Evolutionary conservation across 306 rosid species (phyloP).

Genomic region (Corylus avellana): DNA sequence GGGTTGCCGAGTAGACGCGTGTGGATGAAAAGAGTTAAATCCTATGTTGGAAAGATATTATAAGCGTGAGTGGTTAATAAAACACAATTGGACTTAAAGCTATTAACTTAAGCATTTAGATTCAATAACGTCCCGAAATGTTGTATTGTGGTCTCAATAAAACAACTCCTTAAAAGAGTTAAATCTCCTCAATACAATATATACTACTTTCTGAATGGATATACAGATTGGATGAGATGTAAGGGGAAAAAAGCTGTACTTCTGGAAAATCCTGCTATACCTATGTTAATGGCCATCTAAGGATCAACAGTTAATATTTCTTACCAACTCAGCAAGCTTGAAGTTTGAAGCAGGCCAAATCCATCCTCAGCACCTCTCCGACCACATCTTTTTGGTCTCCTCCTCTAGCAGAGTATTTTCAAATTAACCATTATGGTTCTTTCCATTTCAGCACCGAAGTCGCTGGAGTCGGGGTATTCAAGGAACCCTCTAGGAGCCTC

Average conservation of each 20-base stretch:
- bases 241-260: not conserved
- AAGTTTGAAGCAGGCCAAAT: conserved; percentile 1
- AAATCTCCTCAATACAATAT: too few species aligned
- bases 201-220: not conserved
- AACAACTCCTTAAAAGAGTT: too few species aligned
- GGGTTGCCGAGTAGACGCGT: too few species aligned
- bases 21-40: too few species aligned
- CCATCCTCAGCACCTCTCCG: not conserved
- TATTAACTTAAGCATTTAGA: too few species aligned
- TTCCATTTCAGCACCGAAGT: not conserved
- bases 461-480: not conserved
- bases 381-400: not conserved
- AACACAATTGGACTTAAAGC: too few species aligned
- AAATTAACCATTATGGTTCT: not conserved
- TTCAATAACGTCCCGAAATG: too few species aligned
- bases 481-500: not conserved
- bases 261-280: not conserved
- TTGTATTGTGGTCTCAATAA: too few species aligned
- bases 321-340: not conserved
- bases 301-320: not conserved
- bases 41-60: too few species aligned
- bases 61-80: too few species aligned
- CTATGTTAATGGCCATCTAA: not conserved
- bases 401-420: not conserved
- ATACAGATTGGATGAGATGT: not conserved